Conservation (phyloP, 179 eudicot genomes). For the Actinidia polygama region DNA sequence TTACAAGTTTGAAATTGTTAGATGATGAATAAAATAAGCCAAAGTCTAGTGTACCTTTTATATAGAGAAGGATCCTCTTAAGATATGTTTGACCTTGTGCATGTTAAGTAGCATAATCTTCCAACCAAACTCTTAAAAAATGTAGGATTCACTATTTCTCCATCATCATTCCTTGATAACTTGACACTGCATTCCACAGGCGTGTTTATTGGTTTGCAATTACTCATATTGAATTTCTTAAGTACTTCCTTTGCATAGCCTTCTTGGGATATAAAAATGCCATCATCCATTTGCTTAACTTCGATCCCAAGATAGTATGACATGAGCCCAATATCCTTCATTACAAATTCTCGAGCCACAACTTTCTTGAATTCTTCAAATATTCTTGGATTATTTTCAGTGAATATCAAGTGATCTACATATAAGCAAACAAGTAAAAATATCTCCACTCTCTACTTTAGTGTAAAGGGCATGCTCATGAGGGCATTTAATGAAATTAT, state of each 20-base stretch:
- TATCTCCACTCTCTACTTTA: background rate
- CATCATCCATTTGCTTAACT: background rate
- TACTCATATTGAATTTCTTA: background rate
- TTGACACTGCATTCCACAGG: background rate
- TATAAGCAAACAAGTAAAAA: background rate
- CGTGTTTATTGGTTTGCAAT: background rate
- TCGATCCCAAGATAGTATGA: background rate
- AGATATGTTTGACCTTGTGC: background rate
- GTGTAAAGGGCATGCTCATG: background rate
- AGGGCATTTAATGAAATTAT: background rate
- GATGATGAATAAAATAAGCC: no score
- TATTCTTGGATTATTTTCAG: background rate
- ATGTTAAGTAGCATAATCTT: background rate
- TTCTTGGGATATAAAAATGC: background rate
- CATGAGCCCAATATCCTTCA: background rate
- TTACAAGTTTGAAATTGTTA: slow-evolving; percentile 17
- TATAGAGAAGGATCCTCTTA: no score
- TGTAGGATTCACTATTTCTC: background rate
- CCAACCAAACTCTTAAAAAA: background rate
- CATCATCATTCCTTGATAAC: background rate
- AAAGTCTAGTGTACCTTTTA: no score
- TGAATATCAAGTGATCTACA: background rate
- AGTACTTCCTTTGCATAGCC: background rate
- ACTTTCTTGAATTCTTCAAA: background rate
- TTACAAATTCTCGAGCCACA: background rate